phyloP scores from a whole-genome alignment of 305 asterid genomes.

The Fraxinus sp. region DNA sequence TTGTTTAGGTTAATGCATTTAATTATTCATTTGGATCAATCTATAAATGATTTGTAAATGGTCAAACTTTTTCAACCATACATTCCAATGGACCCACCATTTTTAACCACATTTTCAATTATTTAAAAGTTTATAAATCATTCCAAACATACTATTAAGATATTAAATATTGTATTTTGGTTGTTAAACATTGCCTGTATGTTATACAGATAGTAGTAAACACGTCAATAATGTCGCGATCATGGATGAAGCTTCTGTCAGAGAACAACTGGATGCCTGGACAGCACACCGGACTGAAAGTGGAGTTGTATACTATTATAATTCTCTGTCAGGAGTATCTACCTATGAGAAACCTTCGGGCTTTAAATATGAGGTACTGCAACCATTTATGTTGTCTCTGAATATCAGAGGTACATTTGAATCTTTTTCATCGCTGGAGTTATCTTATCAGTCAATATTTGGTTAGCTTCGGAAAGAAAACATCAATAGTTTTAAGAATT shows the following conservation, averaged over 20 bases:
- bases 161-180: constrained; percentile 13
- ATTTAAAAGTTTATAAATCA: neutral
- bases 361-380: constrained; percentile 82
- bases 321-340: constrained; percentile 83
- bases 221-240: constrained; percentile 38
- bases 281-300: constrained; percentile 88
- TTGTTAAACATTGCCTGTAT: constrained; percentile 19
- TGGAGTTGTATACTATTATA: constrained; percentile 83
- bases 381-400: constrained; percentile 20
- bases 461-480: constrained; percentile 15
- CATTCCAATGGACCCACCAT: neutral
- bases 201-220: constrained; percentile 44
- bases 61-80: neutral
- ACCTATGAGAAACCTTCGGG: constrained; percentile 84
- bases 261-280: constrained; percentile 70
- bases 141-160: neutral
- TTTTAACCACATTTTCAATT: neutral
- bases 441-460: neutral
- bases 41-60: neutral
- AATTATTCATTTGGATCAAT: neutral
- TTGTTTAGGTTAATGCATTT: constrained; percentile 19
- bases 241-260: constrained; percentile 44
- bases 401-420: constrained; percentile 19
- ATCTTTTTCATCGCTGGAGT: neutral
- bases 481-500: neutral